Conservation (phyloP, 1,284 basidiomycete species). For the Ganoderma lucidum region DNA sequence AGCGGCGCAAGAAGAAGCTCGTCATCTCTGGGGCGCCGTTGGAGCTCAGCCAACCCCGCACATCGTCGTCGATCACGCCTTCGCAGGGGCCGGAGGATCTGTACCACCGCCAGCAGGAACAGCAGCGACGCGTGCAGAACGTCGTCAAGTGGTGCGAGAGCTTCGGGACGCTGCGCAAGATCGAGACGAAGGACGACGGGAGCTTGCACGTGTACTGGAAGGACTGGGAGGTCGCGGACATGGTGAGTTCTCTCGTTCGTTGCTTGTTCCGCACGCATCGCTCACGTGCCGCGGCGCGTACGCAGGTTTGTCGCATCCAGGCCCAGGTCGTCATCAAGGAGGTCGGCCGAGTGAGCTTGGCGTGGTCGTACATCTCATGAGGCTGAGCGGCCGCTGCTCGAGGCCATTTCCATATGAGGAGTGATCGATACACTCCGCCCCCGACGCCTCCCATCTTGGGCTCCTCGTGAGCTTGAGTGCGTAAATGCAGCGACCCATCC, state of each 20-base stretch:
- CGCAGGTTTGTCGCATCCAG: constrained; percentile 42
- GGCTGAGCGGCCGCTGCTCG: not conserved
- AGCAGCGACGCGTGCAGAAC: constrained; percentile 33
- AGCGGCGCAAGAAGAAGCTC: constrained; percentile 40
- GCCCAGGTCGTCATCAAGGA: constrained; percentile 42
- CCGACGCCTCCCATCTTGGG: not conserved
- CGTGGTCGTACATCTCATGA: constrained; percentile 42
- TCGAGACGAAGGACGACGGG: constrained; percentile 40
- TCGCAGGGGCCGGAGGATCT: constrained; percentile 18
- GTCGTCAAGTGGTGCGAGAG: constrained; percentile 42
- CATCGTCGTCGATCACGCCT: constrained; percentile 18
- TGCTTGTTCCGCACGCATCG: not conserved
- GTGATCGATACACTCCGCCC: not conserved
- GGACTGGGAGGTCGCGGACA: constrained; percentile 42
- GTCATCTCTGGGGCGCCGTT: constrained; percentile 37
- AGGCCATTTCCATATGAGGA: constrained; percentile 7
- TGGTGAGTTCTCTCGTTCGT: constrained; percentile 31
- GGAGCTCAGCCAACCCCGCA: constrained; percentile 21
- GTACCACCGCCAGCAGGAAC: constrained; percentile 29
- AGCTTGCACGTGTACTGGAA: constrained; percentile 42
- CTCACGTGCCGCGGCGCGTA: not conserved
- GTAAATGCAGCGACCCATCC: not conserved
- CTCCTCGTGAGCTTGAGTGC: not conserved
- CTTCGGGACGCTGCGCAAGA: constrained; percentile 38
- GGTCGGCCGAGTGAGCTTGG: constrained; percentile 41